These are phyloP conservation scores for Ceratocystis albifundus DNA, from an alignment of 2,329 filamentous ascomycete genomes.

Conservation along the genomic window DNA sequence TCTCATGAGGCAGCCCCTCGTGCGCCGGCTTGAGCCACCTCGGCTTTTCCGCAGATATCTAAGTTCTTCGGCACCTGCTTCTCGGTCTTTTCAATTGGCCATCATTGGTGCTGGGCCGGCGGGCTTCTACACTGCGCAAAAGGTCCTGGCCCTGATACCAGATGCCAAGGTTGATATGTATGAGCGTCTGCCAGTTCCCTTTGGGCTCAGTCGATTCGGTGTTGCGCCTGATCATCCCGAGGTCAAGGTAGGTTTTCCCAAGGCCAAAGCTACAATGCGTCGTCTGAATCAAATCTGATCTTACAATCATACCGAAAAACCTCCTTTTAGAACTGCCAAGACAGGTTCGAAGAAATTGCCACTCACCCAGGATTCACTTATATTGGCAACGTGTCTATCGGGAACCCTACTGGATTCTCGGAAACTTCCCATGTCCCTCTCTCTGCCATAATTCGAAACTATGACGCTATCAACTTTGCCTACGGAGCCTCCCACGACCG, in stretches of 20 bases:
- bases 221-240: slow-evolving; percentile 98
- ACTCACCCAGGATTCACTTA: slow-evolving; percentile 74
- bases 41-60: neutral
- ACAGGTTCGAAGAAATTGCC: slow-evolving; percentile 84
- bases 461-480: slow-evolving; percentile 83
- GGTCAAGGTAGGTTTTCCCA: slow-evolving; percentile 60
- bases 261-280: neutral
- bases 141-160: slow-evolving; percentile 64
- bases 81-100: slow-evolving; percentile 61
- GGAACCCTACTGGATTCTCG: slow-evolving; percentile 35
- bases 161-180: slow-evolving; percentile 84
- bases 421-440: slow-evolving; percentile 34
- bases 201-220: slow-evolving; percentile 81
- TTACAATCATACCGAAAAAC: neutral
- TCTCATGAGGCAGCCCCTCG: neutral
- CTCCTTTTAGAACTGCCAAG: slow-evolving; percentile 67
- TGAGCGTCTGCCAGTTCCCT: slow-evolving; percentile 83
- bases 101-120: slow-evolving; percentile 89
- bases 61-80: slow-evolving; percentile 26
- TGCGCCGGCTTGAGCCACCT: neutral
- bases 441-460: slow-evolving; percentile 59
- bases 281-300: neutral
- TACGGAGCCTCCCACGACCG: slow-evolving; percentile 85
- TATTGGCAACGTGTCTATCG: slow-evolving; percentile 77
- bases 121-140: slow-evolving; percentile 87